phyloP scores from a whole-genome alignment of 257 asterid genomes.

The Nicotiana attenuata region DNA sequence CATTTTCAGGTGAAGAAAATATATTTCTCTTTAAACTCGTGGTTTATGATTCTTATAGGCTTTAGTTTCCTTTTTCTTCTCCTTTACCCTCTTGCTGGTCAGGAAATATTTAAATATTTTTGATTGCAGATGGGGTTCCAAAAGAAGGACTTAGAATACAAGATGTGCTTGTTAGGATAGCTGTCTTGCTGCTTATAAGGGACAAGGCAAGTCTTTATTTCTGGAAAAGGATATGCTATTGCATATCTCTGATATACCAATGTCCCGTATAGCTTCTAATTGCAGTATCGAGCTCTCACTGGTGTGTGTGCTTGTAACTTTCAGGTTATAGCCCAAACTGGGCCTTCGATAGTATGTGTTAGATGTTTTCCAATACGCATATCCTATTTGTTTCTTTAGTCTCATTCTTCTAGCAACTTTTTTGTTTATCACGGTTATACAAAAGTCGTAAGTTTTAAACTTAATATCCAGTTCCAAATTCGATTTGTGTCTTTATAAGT shows the following conservation, averaged over 20 bases:
- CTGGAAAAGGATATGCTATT: too few relatives aligned
- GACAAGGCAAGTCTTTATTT: constrained; percentile 59
- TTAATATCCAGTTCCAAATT: neutral
- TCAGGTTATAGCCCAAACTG: neutral
- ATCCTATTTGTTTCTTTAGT: neutral
- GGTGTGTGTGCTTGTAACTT: neutral
- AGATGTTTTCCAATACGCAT: neutral
- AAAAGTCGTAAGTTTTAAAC: neutral
- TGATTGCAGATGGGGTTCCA: constrained; percentile 89
- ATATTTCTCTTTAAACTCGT: neutral
- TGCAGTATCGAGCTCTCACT: neutral
- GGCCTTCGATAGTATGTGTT: neutral
- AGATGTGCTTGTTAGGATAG: constrained; percentile 87
- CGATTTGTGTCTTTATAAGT: neutral
- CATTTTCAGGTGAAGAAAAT: constrained; percentile 65
- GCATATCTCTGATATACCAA: neutral
- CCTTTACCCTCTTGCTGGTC: constrained; percentile 15
- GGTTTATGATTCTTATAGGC: neutral
- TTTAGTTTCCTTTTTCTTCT: constrained; percentile 15
- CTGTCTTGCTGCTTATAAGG: constrained; percentile 55
- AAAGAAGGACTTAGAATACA: constrained; percentile 87
- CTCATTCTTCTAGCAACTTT: neutral
- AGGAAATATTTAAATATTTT: constrained; percentile 19
- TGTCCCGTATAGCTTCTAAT: neutral
- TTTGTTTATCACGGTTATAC: neutral